Evolutionary conservation across 2,329 filamentous ascomycete genomes (phyloP).

Genomic region (Stachybotrys chartarum): DNA sequence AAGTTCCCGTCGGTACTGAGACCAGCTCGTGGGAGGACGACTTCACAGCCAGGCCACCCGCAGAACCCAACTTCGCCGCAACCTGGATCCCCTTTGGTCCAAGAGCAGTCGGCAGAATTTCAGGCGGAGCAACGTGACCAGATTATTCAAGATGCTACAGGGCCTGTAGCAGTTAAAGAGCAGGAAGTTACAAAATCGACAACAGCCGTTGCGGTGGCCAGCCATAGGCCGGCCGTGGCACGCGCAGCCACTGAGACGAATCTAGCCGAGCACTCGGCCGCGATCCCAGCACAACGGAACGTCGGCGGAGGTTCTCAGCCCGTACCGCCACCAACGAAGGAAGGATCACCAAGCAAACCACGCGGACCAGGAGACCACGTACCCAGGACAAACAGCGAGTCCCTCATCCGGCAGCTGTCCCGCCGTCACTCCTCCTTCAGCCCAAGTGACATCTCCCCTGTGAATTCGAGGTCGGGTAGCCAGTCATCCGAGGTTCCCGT

Average conservation of each 20-base stretch:
- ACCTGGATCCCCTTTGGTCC: not conserved
- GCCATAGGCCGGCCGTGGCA: not conserved
- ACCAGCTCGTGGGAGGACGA: slow-evolving; percentile 7
- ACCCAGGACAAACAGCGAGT: not conserved
- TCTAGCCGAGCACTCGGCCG: not conserved
- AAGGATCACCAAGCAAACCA: not conserved
- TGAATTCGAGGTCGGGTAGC: not conserved
- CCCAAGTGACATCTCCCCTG: not conserved
- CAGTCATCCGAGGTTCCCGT: not conserved
- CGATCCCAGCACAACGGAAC: not conserved
- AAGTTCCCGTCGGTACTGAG: slow-evolving; percentile 9
- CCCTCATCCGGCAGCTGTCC: not conserved
- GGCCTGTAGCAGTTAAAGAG: not conserved
- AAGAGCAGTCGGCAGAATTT: too few species aligned
- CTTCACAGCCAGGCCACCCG: not conserved
- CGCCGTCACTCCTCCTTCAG: not conserved
- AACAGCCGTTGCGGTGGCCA: not conserved
- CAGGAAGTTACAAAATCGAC: not conserved
- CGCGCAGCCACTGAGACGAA: not conserved
- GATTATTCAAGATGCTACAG: too few species aligned
- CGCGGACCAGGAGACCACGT: not conserved
- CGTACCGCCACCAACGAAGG: not conserved
- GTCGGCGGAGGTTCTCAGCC: not conserved
- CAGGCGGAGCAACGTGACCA: too few species aligned
- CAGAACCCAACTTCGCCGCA: not conserved